Evolutionary conservation across 139 green algal genomes (phyloP).

Genomic region (Diplosphaera chodatii): DNA sequence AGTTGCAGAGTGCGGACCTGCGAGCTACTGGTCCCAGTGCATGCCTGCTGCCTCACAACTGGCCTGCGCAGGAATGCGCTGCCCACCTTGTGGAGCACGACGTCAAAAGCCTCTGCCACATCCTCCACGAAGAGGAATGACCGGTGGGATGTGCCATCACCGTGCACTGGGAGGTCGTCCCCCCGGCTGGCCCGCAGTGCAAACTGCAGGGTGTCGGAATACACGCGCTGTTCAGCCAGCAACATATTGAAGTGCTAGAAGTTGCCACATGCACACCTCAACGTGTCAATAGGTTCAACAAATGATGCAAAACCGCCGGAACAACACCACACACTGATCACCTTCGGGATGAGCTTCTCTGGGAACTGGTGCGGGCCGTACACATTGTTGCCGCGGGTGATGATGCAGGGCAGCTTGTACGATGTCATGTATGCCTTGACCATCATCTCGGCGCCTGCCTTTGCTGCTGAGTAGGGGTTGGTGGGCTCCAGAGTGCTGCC

Average conservation of each 20-base stretch:
- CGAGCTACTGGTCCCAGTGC: too few species aligned
- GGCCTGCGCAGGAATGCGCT: too few species aligned
- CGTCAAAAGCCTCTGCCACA: conserved; percentile 87
- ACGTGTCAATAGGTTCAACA: too few species aligned
- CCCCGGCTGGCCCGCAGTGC: conserved; percentile 61
- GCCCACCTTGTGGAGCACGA: conserved; percentile 68
- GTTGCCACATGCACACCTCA: too few species aligned
- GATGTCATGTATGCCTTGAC: conserved; percentile 80
- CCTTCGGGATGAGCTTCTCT: conserved; percentile 87
- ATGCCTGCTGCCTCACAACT: too few species aligned
- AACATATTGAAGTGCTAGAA: too few species aligned
- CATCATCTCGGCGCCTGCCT: conserved; percentile 98
- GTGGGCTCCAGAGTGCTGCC: conserved; percentile 82
- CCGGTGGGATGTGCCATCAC: conserved; percentile 34
- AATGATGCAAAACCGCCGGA: too few species aligned
- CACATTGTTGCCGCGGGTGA: conserved; percentile 98
- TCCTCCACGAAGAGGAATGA: conserved; percentile 91
- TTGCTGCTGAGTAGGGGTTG: conserved; percentile 98
- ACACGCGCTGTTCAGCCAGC: neutral
- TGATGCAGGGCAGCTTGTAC: conserved; percentile 87
- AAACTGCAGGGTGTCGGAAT: conserved; percentile 28
- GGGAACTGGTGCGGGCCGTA: conserved; percentile 95
- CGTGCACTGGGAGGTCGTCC: conserved; percentile 64
- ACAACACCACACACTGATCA: neutral
- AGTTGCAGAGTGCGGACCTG: too few species aligned